Evolutionary conservation across 2,329 filamentous ascomycete species (phyloP).

Genomic region (Hymenoscyphus albidus): DNA sequence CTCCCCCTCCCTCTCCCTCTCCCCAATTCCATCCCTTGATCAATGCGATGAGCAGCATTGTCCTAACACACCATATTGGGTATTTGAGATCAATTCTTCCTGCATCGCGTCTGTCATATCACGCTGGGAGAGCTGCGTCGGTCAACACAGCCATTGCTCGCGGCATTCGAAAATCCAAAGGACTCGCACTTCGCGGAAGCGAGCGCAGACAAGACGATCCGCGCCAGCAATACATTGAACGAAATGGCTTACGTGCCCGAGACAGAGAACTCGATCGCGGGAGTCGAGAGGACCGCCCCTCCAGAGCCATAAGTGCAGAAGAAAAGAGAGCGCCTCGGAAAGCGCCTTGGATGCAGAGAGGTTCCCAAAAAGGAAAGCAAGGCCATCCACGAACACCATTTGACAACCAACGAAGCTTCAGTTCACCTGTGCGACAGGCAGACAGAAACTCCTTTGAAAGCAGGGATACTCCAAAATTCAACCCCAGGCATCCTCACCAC

Average conservation of each 20-base stretch:
- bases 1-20: background rate
- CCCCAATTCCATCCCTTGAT: background rate
- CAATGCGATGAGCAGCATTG: slow-evolving; percentile 26
- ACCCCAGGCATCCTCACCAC: slow-evolving; percentile 4
- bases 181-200: slow-evolving; percentile 30
- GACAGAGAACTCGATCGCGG: background rate
- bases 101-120: slow-evolving; percentile 16
- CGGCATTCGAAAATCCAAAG: slow-evolving; percentile 54
- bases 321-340: background rate
- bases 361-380: background rate
- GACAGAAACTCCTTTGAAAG: background rate
- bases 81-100: slow-evolving; percentile 11
- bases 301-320: background rate
- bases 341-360: no score
- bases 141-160: slow-evolving; percentile 66
- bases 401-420: background rate
- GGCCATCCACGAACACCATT: slow-evolving; percentile 4
- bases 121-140: slow-evolving; percentile 45
- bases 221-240: slow-evolving; percentile 16
- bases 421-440: background rate
- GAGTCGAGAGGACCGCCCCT: background rate
- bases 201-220: slow-evolving; percentile 13
- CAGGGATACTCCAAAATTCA: slow-evolving; percentile 1
- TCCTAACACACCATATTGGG: slow-evolving; percentile 17
- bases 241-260: slow-evolving; percentile 17